phyloP scores from a whole-genome alignment of 495 filamentous ascomycete species.

The Hypoxylon fuscum region DNA sequence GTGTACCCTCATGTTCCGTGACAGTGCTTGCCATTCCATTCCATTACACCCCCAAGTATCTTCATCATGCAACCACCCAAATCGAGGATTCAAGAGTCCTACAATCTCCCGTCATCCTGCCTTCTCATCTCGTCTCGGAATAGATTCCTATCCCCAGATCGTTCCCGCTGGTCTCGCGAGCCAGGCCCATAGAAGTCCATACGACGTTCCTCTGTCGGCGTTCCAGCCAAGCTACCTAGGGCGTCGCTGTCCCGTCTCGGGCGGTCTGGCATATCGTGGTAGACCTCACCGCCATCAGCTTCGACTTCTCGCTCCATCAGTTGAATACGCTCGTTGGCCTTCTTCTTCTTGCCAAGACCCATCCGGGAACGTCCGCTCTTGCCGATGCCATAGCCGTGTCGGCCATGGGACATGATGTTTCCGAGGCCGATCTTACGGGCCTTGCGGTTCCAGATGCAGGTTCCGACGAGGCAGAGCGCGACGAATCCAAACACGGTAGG shows the following conservation, averaged over 20 bases:
- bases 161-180: conserved; percentile 12
- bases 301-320: conserved; percentile 48
- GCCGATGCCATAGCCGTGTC: conserved; percentile 45
- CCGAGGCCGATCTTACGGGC: conserved; percentile 48
- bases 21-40: not conserved
- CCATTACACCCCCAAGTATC: conserved; percentile 1
- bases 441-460: conserved; percentile 50
- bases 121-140: conserved; percentile 50
- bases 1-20: conserved; percentile 1
- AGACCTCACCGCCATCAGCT: conserved; percentile 38
- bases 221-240: conserved; percentile 51
- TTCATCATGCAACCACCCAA: not conserved
- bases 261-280: conserved; percentile 40
- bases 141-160: conserved; percentile 33
- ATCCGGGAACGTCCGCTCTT: conserved; percentile 46
- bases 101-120: conserved; percentile 42
- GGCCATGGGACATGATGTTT: conserved; percentile 52
- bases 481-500: conserved; percentile 52
- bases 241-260: conserved; percentile 51
- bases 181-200: conserved; percentile 43
- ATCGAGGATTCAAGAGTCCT: conserved; percentile 5
- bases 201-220: conserved; percentile 44
- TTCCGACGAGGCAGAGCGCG: conserved; percentile 43
- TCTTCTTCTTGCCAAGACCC: conserved; percentile 31
- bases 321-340: conserved; percentile 48